Base-by-base conservation (phyloP, 2,329 filamentous ascomycete genomes). In the Furcasterigmium sp. region DNA sequence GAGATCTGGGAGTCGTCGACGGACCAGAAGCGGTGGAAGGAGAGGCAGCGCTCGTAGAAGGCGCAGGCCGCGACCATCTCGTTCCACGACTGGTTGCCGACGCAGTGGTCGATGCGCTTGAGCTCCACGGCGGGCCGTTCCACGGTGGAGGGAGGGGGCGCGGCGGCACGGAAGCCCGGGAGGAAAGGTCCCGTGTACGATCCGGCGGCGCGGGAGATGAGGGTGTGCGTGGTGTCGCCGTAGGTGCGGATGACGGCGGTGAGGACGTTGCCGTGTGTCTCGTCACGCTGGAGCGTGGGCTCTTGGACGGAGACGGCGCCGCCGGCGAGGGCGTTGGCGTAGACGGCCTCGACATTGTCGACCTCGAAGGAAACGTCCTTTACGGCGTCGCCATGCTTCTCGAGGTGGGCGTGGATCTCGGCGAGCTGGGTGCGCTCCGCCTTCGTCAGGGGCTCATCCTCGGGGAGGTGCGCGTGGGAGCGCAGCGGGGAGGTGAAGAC, bases 281-380 rank as follows among this genome's bases (percentile, higher is more conserved):
- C 71, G 58, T 87, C 82, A 39, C 63, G 63, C 29, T 68, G 50
- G 6, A 64, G 67, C 21, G 62, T 65, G 1, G 89, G 88, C 18
- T 73, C 63, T 51, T 80, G 72, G 15, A 94, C 76, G 21, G 83
- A 70, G 48, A 71, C 59, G 59, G 81, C 77, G 53, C 82, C 81
- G 50, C 77, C 69, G 49, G 75, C 68, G 13, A 95, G 75, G 15
- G 91, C 91, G 45, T 79, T 80, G 44, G 70, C 60, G 64, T 89
- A 96, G 5, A 96, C 86, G 36, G 80, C 85, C 45, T 85, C 79
- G 29, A 95, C 88, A 56, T 88, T 81, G 65, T 97, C 91, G 11
- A 97, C 91, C 63, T 95, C 89, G 60, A 96, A 96, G 10, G 91
- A 87, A 26, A 96, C 90, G 57, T 96, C 91, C 68, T 94, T 95